phyloP scores from a whole-genome alignment of 805 yeast species.

The Kockiozyma suomiensis region DNA sequence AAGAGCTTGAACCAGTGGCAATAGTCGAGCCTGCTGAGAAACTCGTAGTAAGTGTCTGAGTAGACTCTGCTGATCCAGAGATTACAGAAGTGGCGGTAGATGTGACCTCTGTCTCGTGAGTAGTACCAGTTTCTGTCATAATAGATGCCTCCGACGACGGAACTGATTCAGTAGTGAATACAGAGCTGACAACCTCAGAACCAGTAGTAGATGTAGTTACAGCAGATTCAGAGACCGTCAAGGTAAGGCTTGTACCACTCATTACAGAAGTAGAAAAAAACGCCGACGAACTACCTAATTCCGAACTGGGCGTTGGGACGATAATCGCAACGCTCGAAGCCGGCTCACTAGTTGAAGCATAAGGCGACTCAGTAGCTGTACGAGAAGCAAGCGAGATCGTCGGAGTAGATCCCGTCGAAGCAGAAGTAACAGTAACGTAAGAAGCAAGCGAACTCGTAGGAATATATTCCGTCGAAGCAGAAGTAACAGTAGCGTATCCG shows the following conservation, averaged over 20 bases:
- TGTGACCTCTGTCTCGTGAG: not conserved
- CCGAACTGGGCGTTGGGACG: not conserved
- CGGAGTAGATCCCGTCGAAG: not conserved
- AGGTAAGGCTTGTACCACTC: not conserved
- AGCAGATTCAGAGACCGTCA: not conserved
- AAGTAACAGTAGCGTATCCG: too few species aligned
- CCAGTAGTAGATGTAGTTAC: not conserved
- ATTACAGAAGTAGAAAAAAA: not conserved
- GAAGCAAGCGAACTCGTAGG: too few species aligned
- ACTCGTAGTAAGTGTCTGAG: not conserved
- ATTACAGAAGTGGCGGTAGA: not conserved
- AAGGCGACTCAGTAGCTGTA: not conserved
- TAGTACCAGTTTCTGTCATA: not conserved
- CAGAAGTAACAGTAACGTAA: not conserved
- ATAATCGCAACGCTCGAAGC: not conserved
- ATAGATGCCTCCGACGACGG: too few species aligned
- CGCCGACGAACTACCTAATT: not conserved
- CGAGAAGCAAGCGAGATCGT: not conserved
- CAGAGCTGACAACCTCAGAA: too few species aligned
- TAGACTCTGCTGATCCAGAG: not conserved
- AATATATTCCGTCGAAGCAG: not conserved
- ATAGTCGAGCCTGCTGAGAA: not conserved
- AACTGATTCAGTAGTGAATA: too few species aligned
- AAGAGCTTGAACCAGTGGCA: not conserved
- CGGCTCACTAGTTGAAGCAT: not conserved